Percentiles rank a stretch among this genome's conserved stretches.
Conservation (phyloP, 2,329 filamentous ascomycete species). For the Botrytis paeoniae region DNA sequence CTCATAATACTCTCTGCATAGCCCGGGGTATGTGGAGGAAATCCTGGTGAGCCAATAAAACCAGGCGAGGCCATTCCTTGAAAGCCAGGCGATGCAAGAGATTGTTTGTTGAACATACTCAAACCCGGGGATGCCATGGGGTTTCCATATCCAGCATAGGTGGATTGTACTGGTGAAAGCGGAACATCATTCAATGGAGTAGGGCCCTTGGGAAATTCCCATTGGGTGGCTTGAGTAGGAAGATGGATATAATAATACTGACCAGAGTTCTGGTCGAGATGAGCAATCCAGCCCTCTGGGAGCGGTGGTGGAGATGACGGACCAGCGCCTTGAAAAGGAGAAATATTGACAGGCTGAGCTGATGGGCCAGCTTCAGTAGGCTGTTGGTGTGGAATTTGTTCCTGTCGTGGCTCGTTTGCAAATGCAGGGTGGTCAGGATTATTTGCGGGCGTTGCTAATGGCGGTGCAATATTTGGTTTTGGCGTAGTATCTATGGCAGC, state of each 20-base stretch:
- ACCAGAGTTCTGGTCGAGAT: constrained; percentile 90
- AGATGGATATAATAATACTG: constrained; percentile 99
- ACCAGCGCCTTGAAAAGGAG: constrained; percentile 49
- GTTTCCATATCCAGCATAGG: constrained; percentile 56
- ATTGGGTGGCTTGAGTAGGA: constrained; percentile 91
- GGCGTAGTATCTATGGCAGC: constrained; percentile 33
- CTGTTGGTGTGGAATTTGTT: constrained; percentile 17
- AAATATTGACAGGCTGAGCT: constrained; percentile 38
- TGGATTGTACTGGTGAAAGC: constrained; percentile 68
- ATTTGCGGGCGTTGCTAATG: constrained; percentile 41
- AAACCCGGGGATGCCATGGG: constrained; percentile 66
- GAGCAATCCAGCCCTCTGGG: constrained; percentile 97
- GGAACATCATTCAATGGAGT: constrained; percentile 80
- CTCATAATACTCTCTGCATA: constrained; percentile 86
- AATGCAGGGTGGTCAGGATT: constrained; percentile 80
- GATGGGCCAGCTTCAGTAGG: constrained; percentile 30
- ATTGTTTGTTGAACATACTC: constrained; percentile 54
- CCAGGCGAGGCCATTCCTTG: constrained; percentile 16
- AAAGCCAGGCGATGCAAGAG: constrained; percentile 48
- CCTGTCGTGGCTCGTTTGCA: constrained; percentile 71
- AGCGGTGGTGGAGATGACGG: constrained; percentile 86
- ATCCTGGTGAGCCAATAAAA: constrained; percentile 64
- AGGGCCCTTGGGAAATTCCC: constrained; percentile 97
- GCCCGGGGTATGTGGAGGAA: constrained; percentile 76
- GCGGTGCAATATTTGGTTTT: constrained; percentile 40